Percentiles rank a stretch among this genome's conserved stretches.
These are phyloP conservation scores for Schwanniomyces sp. DNA, from an alignment of 805 yeast genomes.

Conservation along the genomic window DNA sequence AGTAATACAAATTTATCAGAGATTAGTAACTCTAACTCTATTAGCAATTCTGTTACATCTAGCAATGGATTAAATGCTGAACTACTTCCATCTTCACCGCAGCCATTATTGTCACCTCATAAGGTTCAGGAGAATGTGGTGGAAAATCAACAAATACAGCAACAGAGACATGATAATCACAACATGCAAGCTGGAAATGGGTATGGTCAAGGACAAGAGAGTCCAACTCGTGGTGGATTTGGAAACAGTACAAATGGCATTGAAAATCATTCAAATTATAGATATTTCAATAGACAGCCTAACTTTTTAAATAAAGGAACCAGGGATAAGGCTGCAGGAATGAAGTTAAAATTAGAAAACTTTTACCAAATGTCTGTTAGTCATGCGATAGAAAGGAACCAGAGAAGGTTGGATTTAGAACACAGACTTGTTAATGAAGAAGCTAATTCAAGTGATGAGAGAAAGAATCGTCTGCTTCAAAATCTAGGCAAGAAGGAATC, in stretches of 20 bases:
- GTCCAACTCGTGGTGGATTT: neutral
- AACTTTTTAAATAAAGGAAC: constrained; percentile 69
- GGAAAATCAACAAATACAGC: constrained; percentile 8
- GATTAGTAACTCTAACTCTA: constrained; percentile 21
- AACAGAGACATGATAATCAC: constrained; percentile 3
- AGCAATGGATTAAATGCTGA: neutral
- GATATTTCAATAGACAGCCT: constrained; percentile 80
- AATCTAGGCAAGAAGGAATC: constrained; percentile 87
- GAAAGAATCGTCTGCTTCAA: constrained; percentile 77
- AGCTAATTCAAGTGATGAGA: constrained; percentile 69
- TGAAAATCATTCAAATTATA: constrained; percentile 46
- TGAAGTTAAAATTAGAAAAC: constrained; percentile 78
- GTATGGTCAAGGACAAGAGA: neutral
- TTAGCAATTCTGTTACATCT: constrained; percentile 15
- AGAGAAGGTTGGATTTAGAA: constrained; percentile 84
- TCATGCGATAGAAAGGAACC: constrained; percentile 95
- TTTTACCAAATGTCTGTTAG: constrained; percentile 81
- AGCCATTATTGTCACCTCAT: constrained; percentile 2
- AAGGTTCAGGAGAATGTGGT: constrained; percentile 9
- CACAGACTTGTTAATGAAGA: constrained; percentile 67
- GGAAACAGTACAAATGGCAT: neutral
- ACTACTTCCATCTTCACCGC: neutral
- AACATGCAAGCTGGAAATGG: neutral
- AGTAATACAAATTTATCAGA: constrained; percentile 42
- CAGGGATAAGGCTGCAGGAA: constrained; percentile 82